A percentile compares a stretch with the other conserved stretches of the same genome.
Conservation (phyloP, 306 rosid species). For the Cicer yamashitae region DNA sequence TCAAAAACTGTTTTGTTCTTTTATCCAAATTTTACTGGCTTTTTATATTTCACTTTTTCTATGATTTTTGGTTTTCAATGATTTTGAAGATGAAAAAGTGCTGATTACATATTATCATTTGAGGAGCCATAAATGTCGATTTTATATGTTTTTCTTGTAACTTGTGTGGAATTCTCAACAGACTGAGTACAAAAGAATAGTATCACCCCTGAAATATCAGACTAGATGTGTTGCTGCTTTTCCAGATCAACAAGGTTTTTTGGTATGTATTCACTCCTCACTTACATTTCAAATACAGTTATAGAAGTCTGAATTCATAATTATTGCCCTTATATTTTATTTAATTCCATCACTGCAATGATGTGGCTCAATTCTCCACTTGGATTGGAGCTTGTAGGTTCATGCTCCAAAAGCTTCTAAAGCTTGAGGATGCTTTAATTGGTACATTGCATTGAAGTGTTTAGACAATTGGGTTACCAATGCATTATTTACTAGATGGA, state of each 20-base stretch:
- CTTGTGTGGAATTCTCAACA: slow-evolving; percentile 48
- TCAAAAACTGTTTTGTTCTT: neutral
- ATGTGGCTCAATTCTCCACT: slow-evolving; percentile 10
- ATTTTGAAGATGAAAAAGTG: slow-evolving; percentile 18
- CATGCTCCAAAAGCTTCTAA: slow-evolving; percentile 22
- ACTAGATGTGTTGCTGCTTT: slow-evolving; percentile 96
- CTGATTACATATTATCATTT: slow-evolving; percentile 25
- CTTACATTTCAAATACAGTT: neutral
- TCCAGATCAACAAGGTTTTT: slow-evolving; percentile 96
- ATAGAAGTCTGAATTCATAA: slow-evolving; percentile 3
- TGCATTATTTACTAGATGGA: slow-evolving; percentile 27
- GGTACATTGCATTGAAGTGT: slow-evolving; percentile 1
- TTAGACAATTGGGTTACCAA: slow-evolving; percentile 26
- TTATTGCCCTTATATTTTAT: slow-evolving; percentile 14
- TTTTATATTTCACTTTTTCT: slow-evolving; percentile 12
- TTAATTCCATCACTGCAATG: slow-evolving; percentile 18
- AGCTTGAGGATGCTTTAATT: slow-evolving; percentile 17
- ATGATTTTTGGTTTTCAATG: slow-evolving; percentile 25
- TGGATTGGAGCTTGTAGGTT: slow-evolving; percentile 5
- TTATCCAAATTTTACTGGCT: neutral
- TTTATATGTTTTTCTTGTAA: slow-evolving; percentile 27
- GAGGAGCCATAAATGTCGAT: slow-evolving; percentile 19
- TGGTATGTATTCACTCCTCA: slow-evolving; percentile 60
- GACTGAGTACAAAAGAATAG: slow-evolving; percentile 81
- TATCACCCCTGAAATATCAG: slow-evolving; percentile 91